phyloP scores from a whole-genome alignment of 2,329 filamentous ascomycete genomes.

The Orbilia oligospora region DNA sequence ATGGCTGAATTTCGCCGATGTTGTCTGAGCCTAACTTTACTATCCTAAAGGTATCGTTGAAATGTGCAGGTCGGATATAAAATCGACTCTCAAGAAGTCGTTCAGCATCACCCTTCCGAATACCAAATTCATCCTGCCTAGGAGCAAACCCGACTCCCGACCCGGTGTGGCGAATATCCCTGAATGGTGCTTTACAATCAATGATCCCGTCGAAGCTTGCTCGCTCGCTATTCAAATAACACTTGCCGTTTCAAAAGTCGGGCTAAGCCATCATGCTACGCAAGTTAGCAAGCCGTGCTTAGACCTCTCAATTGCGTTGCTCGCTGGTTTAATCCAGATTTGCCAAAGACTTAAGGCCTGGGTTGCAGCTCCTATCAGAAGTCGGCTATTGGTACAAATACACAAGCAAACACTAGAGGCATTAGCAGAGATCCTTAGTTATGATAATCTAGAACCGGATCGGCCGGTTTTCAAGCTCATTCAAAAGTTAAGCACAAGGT shows the following conservation, averaged over 20 bases:
- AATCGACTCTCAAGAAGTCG: constrained; percentile 48
- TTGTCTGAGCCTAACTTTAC: neutral
- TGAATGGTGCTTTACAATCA: constrained; percentile 21
- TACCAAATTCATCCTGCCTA: constrained; percentile 7
- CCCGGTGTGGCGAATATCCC: neutral
- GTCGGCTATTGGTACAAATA: constrained; percentile 36
- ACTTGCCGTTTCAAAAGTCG: constrained; percentile 34
- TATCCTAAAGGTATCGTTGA: constrained; percentile 40
- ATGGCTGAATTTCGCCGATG: neutral
- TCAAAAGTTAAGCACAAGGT: constrained; percentile 30
- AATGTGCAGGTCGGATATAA: constrained; percentile 47
- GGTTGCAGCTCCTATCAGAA: constrained; percentile 31
- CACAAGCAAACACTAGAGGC: constrained; percentile 52
- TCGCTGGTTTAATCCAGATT: constrained; percentile 40
- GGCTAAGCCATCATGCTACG: constrained; percentile 22
- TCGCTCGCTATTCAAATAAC: constrained; percentile 50
- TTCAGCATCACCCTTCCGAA: constrained; percentile 39
- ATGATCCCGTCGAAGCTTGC: constrained; percentile 48
- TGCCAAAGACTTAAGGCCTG: constrained; percentile 43
- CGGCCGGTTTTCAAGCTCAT: constrained; percentile 18
- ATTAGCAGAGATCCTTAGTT: constrained; percentile 42
- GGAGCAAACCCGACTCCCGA: neutral
- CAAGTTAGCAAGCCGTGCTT: constrained; percentile 37
- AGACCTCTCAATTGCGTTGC: constrained; percentile 28
- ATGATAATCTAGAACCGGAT: constrained; percentile 17